Percentiles rank a stretch among this genome's conserved stretches.
Conservation (phyloP, 2,329 filamentous ascomycete species). For the Fusarium nanum region DNA sequence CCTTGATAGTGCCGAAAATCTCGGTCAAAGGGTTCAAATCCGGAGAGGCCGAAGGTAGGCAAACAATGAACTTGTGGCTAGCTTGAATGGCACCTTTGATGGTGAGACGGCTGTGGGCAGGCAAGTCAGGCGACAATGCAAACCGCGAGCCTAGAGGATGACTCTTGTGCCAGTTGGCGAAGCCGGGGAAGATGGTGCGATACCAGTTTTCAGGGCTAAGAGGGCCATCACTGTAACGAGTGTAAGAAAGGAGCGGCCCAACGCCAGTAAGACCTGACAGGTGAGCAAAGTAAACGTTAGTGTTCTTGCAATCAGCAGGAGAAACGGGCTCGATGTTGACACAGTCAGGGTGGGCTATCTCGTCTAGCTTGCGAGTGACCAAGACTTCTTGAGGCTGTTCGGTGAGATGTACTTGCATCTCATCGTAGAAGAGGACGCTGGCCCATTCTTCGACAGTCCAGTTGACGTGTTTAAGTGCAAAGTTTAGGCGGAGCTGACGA, state of each 20-base stretch:
- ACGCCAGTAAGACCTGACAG: slow-evolving; percentile 26
- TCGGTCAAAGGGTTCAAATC: slow-evolving; percentile 28
- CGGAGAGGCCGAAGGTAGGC: slow-evolving; percentile 21
- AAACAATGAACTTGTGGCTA: slow-evolving; percentile 2
- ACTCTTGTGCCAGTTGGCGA: slow-evolving; percentile 5
- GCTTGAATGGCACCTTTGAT: slow-evolving; percentile 6
- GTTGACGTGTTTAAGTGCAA: slow-evolving; percentile 17
- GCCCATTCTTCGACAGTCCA: slow-evolving; percentile 33
- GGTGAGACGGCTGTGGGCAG: background rate
- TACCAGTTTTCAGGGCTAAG: slow-evolving; percentile 7
- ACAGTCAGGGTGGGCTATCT: slow-evolving; percentile 14
- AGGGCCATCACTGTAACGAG: background rate
- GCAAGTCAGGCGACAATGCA: slow-evolving; percentile 5
- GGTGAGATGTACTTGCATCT: slow-evolving; percentile 4
- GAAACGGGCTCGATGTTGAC: slow-evolving; percentile 2
- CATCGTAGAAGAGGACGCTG: slow-evolving; percentile 21
- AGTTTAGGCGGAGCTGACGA: slow-evolving; percentile 22
- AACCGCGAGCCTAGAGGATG: slow-evolving; percentile 4
- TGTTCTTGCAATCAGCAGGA: background rate
- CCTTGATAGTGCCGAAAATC: slow-evolving; percentile 16
- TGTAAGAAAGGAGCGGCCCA: slow-evolving; percentile 18
- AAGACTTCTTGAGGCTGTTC: background rate
- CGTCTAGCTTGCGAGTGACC: slow-evolving; percentile 27
- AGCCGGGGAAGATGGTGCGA: background rate
- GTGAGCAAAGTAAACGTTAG: slow-evolving; percentile 7